Conservation (phyloP, 768 basidiomycete species). For the Clitopilus passeckerianus region DNA sequence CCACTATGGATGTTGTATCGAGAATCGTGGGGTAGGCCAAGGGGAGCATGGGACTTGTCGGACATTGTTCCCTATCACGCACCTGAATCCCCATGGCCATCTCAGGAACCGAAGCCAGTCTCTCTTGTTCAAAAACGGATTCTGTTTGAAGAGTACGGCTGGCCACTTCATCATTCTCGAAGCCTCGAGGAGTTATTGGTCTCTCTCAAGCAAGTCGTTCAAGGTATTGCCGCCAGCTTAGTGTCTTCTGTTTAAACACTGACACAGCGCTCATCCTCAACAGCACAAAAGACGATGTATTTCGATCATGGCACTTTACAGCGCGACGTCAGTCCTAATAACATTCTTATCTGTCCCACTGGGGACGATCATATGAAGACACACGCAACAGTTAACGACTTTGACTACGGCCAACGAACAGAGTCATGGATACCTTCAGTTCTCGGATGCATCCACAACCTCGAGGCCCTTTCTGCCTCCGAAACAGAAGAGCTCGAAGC, state of each 20-base stretch:
- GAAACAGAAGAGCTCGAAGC: too few species aligned
- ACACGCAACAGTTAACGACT: neutral
- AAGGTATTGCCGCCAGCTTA: too few species aligned
- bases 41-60: too few species aligned
- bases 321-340: conserved; percentile 1
- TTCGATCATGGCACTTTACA: neutral
- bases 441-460: too few species aligned
- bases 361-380: neutral
- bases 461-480: too few species aligned
- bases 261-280: too few species aligned
- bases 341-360: neutral
- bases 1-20: too few species aligned
- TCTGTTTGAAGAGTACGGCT: neutral
- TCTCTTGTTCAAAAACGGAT: neutral
- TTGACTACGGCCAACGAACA: neutral
- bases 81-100: too few species aligned
- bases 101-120: neutral
- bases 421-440: neutral
- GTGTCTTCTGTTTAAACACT: too few species aligned
- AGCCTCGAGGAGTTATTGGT: neutral
- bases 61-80: too few species aligned
- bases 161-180: neutral
- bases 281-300: too few species aligned
- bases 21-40: too few species aligned
- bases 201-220: neutral